A percentile compares a stretch with the other conserved stretches of the same genome.
These are phyloP conservation scores for Polyporus tsugae DNA, from an alignment of 1,284 basidiomycete genomes.

Conservation along the genomic window DNA sequence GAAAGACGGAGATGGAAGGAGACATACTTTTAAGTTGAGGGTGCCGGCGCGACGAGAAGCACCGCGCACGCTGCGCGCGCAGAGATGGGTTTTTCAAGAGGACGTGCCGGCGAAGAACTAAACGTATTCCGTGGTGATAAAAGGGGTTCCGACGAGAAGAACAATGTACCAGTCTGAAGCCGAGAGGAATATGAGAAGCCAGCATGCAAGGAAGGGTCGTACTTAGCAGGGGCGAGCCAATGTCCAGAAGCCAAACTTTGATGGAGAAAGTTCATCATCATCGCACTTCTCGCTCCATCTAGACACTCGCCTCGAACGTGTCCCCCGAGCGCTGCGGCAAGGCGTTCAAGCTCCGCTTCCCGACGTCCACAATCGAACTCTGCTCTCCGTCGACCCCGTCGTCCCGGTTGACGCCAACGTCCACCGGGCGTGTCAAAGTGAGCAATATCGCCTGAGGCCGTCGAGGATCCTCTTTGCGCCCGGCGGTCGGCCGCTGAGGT, in stretches of 20 bases:
- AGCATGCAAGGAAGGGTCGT: too few species aligned
- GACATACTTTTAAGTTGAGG: too few species aligned
- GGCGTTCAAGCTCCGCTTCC: background rate
- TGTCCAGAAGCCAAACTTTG: background rate
- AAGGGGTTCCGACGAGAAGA: too few species aligned
- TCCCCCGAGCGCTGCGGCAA: background rate
- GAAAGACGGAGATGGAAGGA: too few species aligned
- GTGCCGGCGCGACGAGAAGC: too few species aligned
- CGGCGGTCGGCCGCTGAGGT: background rate
- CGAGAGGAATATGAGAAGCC: too few species aligned
- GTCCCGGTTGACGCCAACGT: background rate
- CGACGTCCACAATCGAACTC: background rate
- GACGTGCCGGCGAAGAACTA: too few species aligned
- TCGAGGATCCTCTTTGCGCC: background rate
- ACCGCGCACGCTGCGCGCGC: too few species aligned
- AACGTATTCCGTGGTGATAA: too few species aligned
- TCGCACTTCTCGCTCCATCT: background rate
- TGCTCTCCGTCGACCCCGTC: background rate
- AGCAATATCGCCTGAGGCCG: background rate
- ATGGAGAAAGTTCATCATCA: background rate
- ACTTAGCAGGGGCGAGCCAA: too few species aligned
- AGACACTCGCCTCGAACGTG: background rate
- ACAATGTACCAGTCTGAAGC: too few species aligned
- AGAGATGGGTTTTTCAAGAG: too few species aligned
- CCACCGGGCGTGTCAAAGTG: background rate